Percentiles rank a stretch among this genome's conserved stretches.
These are phyloP conservation scores for Peronospora destructor DNA, from an alignment of 352 stramenopile genomes.

Conservation along the genomic window DNA sequence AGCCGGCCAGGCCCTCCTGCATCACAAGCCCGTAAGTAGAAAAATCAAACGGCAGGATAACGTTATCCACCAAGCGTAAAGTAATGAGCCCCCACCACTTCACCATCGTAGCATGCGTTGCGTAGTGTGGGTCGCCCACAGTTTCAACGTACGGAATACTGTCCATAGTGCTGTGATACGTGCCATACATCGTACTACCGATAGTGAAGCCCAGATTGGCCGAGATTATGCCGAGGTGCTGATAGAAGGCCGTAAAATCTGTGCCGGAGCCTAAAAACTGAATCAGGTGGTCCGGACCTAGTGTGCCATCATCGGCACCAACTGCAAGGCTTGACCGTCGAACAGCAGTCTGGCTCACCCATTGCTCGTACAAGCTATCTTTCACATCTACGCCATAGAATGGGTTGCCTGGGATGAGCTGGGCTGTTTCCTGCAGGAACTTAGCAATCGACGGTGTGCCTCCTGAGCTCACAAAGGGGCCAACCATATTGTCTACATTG, in stretches of 20 bases:
- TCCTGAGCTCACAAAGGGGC: slow-evolving; percentile 35
- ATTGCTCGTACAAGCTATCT: slow-evolving; percentile 38
- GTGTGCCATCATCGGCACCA: slow-evolving; percentile 22
- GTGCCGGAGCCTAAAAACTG: slow-evolving; percentile 54
- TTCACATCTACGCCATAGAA: slow-evolving; percentile 21
- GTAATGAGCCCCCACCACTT: slow-evolving; percentile 59
- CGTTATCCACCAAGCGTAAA: slow-evolving; percentile 44
- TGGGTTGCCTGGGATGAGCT: slow-evolving; percentile 41
- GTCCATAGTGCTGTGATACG: slow-evolving; percentile 86
- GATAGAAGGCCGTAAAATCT: slow-evolving; percentile 81
- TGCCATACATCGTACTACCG: slow-evolving; percentile 37
- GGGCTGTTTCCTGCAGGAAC: slow-evolving; percentile 47
- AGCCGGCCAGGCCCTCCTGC: slow-evolving; percentile 32
- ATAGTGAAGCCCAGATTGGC: slow-evolving; percentile 30
- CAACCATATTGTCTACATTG: slow-evolving; percentile 76
- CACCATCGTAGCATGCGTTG: slow-evolving; percentile 39
- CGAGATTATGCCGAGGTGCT: slow-evolving; percentile 80
- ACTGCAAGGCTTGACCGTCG: slow-evolving; percentile 10
- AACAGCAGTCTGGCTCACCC: slow-evolving; percentile 22
- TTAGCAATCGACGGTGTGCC: slow-evolving; percentile 54
- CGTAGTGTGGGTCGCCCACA: slow-evolving; percentile 53
- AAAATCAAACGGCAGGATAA: slow-evolving; percentile 62
- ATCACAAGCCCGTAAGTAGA: slow-evolving; percentile 63
- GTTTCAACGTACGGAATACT: slow-evolving; percentile 62
- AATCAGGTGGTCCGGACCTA: slow-evolving; percentile 47